phyloP scores from a whole-genome alignment of 352 stramenopile species.

The Peronospora belbahrii region DNA sequence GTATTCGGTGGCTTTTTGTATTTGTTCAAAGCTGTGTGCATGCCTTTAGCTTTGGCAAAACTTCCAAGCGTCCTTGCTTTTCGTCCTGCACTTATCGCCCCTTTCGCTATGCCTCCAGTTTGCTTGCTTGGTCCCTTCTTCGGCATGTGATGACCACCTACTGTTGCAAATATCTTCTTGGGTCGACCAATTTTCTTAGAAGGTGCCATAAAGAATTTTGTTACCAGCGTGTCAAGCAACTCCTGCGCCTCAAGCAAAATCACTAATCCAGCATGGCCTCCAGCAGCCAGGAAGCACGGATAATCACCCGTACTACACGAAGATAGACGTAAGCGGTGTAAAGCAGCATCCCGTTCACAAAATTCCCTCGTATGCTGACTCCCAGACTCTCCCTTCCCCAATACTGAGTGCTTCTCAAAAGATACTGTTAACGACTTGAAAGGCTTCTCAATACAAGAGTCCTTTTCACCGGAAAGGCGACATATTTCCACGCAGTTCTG shows the following conservation, averaged over 20 bases:
- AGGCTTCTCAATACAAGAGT: constrained; percentile 38
- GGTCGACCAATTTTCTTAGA: constrained; percentile 50
- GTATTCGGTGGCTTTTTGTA: constrained; percentile 26
- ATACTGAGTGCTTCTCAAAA: constrained; percentile 41
- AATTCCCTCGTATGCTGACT: constrained; percentile 50
- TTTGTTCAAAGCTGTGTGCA: constrained; percentile 27
- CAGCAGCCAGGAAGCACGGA: constrained; percentile 57
- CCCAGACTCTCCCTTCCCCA: constrained; percentile 33
- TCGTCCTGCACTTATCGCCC: constrained; percentile 3
- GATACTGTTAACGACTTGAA: constrained; percentile 51
- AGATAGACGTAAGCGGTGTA: constrained; percentile 60
- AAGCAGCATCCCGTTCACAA: constrained; percentile 62
- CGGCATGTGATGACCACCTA: constrained; percentile 2
- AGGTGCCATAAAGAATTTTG: constrained; percentile 41
- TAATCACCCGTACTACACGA: constrained; percentile 33
- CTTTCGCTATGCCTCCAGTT: constrained; percentile 1
- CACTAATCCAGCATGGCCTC: constrained; percentile 63
- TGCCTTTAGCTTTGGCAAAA: constrained; percentile 32
- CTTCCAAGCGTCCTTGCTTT: constrained; percentile 33
- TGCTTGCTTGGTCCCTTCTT: constrained; percentile 16
- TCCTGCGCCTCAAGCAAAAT: constrained; percentile 66
- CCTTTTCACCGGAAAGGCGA: constrained; percentile 44
- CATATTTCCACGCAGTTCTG: constrained; percentile 71
- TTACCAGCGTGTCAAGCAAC: constrained; percentile 43
- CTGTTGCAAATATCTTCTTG: constrained; percentile 30